A percentile compares a stretch with the other conserved stretches of the same genome.
Evolutionary conservation across 2,329 filamentous ascomycete species (phyloP).

Genomic region (Ceratocystis lukuohia): DNA sequence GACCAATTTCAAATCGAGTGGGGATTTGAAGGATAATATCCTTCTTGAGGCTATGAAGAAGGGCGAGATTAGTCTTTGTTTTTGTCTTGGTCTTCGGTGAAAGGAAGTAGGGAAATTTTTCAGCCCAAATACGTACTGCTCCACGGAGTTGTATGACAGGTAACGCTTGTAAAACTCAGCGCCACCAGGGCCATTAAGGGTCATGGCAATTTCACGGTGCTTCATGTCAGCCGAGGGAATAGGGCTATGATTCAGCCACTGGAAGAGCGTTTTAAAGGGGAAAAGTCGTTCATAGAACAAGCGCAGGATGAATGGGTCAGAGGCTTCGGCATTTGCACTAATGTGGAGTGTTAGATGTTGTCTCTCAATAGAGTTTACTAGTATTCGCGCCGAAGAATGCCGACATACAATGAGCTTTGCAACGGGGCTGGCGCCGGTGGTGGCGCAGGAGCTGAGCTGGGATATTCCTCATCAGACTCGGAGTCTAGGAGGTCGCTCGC

Average conservation of each 20-base stretch:
- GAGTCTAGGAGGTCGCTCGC: slow-evolving; percentile 42
- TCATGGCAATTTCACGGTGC: slow-evolving; percentile 92
- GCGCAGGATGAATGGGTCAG: slow-evolving; percentile 52
- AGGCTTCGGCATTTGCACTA: slow-evolving; percentile 18
- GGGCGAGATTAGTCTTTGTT: neutral
- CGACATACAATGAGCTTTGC: slow-evolving; percentile 16
- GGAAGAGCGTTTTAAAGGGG: slow-evolving; percentile 86
- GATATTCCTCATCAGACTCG: slow-evolving; percentile 49
- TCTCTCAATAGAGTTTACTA: neutral
- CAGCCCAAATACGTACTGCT: slow-evolving; percentile 31
- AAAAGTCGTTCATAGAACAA: slow-evolving; percentile 94
- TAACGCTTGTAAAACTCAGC: slow-evolving; percentile 78
- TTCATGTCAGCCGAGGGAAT: slow-evolving; percentile 76
- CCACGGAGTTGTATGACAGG: slow-evolving; percentile 49
- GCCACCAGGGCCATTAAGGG: slow-evolving; percentile 51
- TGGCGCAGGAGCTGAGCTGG: slow-evolving; percentile 27
- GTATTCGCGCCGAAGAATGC: neutral
- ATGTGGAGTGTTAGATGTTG: neutral
- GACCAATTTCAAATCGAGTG: slow-evolving; percentile 93
- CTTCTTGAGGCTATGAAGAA: slow-evolving; percentile 56
- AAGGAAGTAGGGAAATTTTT: neutral
- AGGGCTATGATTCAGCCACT: slow-evolving; percentile 93
- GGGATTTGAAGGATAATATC: slow-evolving; percentile 81
- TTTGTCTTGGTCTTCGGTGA: slow-evolving; percentile 17
- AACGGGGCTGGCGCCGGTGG: slow-evolving; percentile 30